Evolutionary conservation across 2,329 filamentous ascomycete species (phyloP).

Genomic region (Tolypocladium tropicale): DNA sequence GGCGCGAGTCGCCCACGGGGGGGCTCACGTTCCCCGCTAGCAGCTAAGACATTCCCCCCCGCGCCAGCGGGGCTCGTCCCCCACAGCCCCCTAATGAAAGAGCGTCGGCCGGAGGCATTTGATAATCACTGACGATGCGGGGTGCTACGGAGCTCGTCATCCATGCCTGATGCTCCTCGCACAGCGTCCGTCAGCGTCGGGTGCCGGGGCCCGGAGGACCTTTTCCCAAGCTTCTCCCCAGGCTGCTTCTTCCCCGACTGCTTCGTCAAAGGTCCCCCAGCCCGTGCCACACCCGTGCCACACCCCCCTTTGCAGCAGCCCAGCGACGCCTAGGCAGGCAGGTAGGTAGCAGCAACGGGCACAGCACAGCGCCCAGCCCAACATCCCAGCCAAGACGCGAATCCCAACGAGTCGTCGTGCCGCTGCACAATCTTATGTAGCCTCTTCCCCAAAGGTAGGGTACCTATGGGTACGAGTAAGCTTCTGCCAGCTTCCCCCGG

Average conservation of each 20-base stretch:
- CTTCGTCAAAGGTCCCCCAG: no score
- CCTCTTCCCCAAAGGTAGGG: no score
- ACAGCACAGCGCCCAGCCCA: background rate
- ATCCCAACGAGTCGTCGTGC: background rate
- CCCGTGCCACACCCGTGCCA: no score
- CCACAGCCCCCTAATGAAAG: background rate
- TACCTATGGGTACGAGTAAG: no score
- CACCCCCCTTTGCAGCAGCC: no score
- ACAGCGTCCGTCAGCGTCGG: background rate
- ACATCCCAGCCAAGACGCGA: background rate
- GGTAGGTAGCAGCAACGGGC: background rate
- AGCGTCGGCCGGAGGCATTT: background rate
- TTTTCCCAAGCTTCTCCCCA: no score
- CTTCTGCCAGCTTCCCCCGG: background rate
- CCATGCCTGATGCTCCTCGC: background rate
- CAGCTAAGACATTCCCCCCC: background rate
- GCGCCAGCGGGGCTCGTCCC: background rate
- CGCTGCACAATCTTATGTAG: background rate
- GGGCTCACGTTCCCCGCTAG: background rate
- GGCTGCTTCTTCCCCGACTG: no score
- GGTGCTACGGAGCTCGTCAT: background rate
- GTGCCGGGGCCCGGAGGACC: background rate
- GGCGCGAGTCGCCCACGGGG: background rate
- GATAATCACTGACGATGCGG: background rate
- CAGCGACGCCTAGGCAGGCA: background rate